Percentiles rank a stretch among this genome's conserved stretches.
These are phyloP conservation scores for Pulveroboletus sp. DNA, from an alignment of 768 basidiomycete genomes.

Conservation along the genomic window DNA sequence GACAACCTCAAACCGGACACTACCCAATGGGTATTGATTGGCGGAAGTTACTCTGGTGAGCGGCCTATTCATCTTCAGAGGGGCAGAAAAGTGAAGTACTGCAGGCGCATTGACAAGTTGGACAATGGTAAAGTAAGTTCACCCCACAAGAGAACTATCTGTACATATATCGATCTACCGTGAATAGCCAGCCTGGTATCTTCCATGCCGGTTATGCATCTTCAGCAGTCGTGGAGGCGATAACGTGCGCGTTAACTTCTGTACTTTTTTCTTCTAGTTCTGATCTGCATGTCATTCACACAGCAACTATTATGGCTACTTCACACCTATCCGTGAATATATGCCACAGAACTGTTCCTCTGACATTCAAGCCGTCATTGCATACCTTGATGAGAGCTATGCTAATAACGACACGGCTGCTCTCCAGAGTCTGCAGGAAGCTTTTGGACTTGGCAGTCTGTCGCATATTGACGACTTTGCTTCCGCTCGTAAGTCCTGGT, in stretches of 20 bases:
- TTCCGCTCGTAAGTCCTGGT: conserved; percentile 42
- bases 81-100: not conserved
- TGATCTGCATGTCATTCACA: not conserved
- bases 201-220: conserved; percentile 46
- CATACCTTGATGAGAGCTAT: conserved; percentile 60
- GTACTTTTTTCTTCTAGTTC: not conserved
- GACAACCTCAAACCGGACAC: conserved; percentile 54
- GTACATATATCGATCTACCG: not conserved
- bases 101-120: conserved; percentile 51
- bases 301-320: conserved; percentile 44
- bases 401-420: conserved; percentile 40
- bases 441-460: conserved; percentile 56
- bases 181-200: conserved; percentile 35
- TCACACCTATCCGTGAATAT: conserved; percentile 63
- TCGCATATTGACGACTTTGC: conserved; percentile 68
- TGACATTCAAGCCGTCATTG: conserved; percentile 62
- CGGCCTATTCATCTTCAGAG: not conserved
- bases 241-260: conserved; percentile 30
- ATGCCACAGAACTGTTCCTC: conserved; percentile 76
- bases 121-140: conserved; percentile 64
- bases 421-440: conserved; percentile 52
- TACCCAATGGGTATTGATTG: conserved; percentile 42
- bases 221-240: conserved; percentile 48
- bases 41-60: conserved; percentile 41
- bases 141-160: not conserved